Evolutionary conservation across 2,329 filamentous ascomycete species (phyloP), one percentile per base, ranked within the genome.

Genomic region (Colletotrichum sidae): DNA sequence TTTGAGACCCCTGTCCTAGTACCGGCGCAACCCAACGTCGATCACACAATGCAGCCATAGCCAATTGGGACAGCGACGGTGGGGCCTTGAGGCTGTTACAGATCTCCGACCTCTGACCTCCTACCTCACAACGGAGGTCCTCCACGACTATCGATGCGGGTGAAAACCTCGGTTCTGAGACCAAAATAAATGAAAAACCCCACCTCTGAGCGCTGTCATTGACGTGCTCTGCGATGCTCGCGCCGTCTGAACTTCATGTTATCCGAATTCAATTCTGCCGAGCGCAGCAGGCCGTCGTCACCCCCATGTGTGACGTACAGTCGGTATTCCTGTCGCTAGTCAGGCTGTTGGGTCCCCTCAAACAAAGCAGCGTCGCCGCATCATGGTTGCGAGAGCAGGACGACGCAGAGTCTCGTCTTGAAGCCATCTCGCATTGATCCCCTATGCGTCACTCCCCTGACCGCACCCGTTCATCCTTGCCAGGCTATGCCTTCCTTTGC

Each of bases 81-180:
- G 37, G 42, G 55, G 50, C 37, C 60, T 49, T 42, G 58, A 55
- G 57, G 62, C 64, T 67, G 64, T 60, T 65, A 65, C 60, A 55
- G 39, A 59, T 49, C 55, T 55, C 64, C 54, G 45, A 67, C 60
- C 35, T 51, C 15, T 54, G 42, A 17, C 13, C 39, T 6, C 39
- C 39, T 42, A 4, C 6, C 13, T n/a, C 39, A 42, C 39, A 42
- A 25, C 25, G 25, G 25, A 25, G 25, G 4, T 25, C 25, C 25
- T 25, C 25, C 25, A 5, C 25, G 25, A 25, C 25, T 25, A 25
- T 25, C 25, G 25, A 25, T 25, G 25, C 25, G 25, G 25, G 25
- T 25, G 25, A 25, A 25, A 25, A 25, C 25, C 25, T 25, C 25
- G 25, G 25, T 1, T 25, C 25, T 25, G 25, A 25, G 25, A 25